These are phyloP conservation scores for Turritis glabra DNA, from an alignment of 345 rosid genomes.

Conservation along the genomic window DNA sequence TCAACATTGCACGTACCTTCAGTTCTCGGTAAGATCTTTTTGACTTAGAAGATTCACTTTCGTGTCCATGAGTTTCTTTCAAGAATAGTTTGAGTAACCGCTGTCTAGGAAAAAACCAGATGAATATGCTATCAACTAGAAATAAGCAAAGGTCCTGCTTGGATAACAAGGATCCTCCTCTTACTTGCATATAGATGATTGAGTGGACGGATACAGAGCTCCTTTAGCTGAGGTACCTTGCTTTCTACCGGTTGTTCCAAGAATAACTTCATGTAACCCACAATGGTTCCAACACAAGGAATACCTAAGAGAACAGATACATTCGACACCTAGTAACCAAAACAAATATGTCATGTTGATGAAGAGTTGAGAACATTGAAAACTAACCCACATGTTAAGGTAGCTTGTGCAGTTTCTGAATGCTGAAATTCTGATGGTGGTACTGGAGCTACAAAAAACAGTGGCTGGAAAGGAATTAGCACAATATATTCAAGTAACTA, in stretches of 20 bases:
- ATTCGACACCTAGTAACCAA: slow-evolving; percentile 1
- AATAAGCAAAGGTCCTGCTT: not conserved
- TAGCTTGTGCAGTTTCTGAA: slow-evolving; percentile 71
- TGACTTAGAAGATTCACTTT: slow-evolving; percentile 26
- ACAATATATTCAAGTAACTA: slow-evolving; percentile 15
- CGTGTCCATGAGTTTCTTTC: slow-evolving; percentile 35
- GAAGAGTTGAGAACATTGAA: slow-evolving; percentile 19
- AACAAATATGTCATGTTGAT: slow-evolving; percentile 5
- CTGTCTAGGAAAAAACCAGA: slow-evolving; percentile 43
- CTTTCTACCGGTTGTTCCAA: slow-evolving; percentile 92
- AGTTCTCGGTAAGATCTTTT: slow-evolving; percentile 62
- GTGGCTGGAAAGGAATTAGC: slow-evolving; percentile 57
- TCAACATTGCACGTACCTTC: slow-evolving; percentile 57
- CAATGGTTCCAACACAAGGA: slow-evolving; percentile 87
- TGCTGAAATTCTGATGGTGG: slow-evolving; percentile 87
- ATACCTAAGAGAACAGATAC: slow-evolving; percentile 50
- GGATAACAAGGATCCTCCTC: slow-evolving; percentile 25
- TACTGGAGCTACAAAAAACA: slow-evolving; percentile 60
- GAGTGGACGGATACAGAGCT: slow-evolving; percentile 72
- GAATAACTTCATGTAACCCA: slow-evolving; percentile 87
- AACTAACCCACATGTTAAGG: slow-evolving; percentile 89
- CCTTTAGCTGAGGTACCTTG: slow-evolving; percentile 94
- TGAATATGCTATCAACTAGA: not conserved
- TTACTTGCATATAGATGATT: slow-evolving; percentile 90
- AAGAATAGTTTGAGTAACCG: slow-evolving; percentile 61